Evolutionary conservation across 768 basidiomycete genomes (phyloP), one percentile per base, ranked within the genome.

Genomic region (Coprinellus micaceus): DNA sequence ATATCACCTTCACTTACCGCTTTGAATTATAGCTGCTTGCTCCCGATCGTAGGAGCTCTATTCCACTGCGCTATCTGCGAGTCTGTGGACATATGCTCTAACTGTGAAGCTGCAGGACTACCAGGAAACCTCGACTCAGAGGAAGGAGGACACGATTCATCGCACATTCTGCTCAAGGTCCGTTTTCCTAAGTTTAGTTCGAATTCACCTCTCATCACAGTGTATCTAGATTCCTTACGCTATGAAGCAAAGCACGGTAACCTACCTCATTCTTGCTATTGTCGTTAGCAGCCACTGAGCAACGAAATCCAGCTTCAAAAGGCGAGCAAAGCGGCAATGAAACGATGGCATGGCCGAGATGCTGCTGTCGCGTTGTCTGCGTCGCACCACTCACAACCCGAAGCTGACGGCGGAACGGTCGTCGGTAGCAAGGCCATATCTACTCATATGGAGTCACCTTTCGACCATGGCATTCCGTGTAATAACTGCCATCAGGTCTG

Each of bases 141-240:
- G 0, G 88, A 91, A 39, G 87, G 84, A 4, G 91, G 89, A 0
- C 91, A 93, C 61, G 79, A 80, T 53, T 91, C 89, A 15, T 88
- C 89, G 1, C 94, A 98, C 65, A 94, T 96, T 61, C 82, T 96
- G 81, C 91, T 98, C 71, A 98, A 98, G 84, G 94, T 91, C 58
- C 45, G 56, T 30, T 25, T 24, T 37, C 1, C 45, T 55, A 5
- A 25, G 17, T 46, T 6, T 26, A 7, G 2, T 19, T 12, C 26
- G n/a, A 12, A 22, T 28, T 43, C 2, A 30, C 19, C 17, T n/a
- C 26, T 15, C 4, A 36, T 33, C 39, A 5, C 46, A 48, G 21
- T 15, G 28, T 62, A 30, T 52, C 54, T 29, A 95, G 93, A 94
- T 98, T 46, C 94, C 94, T 0, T 84, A 88, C 60, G 92, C 94